Percentiles rank a stretch among this genome's conserved stretches.
Conservation (phyloP, 2,329 filamentous ascomycete species). For the Arthrocladium fulminans region DNA sequence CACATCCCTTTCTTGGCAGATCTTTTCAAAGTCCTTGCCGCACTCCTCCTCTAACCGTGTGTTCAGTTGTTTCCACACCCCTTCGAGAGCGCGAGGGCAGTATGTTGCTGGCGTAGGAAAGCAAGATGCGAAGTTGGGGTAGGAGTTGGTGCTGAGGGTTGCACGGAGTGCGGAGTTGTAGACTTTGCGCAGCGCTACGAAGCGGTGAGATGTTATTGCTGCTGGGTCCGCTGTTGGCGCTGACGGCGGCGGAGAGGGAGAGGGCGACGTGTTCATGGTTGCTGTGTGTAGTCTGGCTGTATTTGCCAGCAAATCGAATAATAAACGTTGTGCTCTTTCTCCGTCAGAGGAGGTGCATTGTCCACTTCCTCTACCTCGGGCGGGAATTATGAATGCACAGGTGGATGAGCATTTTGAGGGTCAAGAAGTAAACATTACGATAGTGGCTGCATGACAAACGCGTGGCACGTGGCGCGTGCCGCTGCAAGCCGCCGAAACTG, state of each 20-base stretch:
- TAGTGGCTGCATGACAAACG: background rate
- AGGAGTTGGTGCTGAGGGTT: conserved; percentile 52
- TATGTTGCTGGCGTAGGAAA: conserved; percentile 54
- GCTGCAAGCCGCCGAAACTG: too few relatives aligned
- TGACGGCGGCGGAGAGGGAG: conserved; percentile 40
- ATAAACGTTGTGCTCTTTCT: background rate
- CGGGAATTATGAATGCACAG: too few relatives aligned
- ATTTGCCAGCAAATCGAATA: background rate
- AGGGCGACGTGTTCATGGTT: conserved; percentile 1
- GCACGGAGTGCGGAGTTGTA: conserved; percentile 52
- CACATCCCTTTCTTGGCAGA: conserved; percentile 48
- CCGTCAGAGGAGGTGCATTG: too few relatives aligned
- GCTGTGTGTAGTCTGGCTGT: background rate
- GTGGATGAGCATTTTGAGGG: too few relatives aligned
- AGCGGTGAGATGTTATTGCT: conserved; percentile 47
- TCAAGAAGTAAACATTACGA: background rate
- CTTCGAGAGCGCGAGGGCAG: conserved; percentile 47
- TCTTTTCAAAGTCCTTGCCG: conserved; percentile 52
- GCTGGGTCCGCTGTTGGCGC: conserved; percentile 46
- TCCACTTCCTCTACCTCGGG: too few relatives aligned
- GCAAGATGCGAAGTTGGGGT: conserved; percentile 53
- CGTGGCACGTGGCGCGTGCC: too few relatives aligned
- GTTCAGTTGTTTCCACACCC: conserved; percentile 51
- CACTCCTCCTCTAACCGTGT: conserved; percentile 50
- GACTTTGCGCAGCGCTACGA: conserved; percentile 50